Evolutionary conservation across 2,329 filamentous ascomycete species (phyloP).

Genomic region (Talaromyces verruculosus): DNA sequence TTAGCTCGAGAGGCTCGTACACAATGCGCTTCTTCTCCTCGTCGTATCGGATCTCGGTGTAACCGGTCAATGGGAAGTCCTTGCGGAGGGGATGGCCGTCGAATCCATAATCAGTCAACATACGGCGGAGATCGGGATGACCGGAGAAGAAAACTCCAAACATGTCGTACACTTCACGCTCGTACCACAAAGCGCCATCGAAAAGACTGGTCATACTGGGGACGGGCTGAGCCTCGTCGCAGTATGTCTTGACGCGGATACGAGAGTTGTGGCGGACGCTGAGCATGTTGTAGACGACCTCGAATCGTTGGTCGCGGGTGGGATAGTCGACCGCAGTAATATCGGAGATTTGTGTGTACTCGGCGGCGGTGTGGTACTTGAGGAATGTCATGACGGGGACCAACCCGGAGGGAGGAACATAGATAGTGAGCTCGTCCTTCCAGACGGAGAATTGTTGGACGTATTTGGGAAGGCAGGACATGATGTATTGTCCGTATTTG

Average conservation of each 20-base stretch:
- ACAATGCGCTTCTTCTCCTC: conserved; percentile 99
- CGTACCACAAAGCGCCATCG: conserved; percentile 98
- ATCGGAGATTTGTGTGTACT: conserved; percentile 90
- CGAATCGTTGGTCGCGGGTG: conserved; percentile 91
- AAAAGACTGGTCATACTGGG: conserved; percentile 83
- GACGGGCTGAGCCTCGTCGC: conserved; percentile 90
- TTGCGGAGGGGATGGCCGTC: conserved; percentile 96
- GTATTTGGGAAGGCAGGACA: conserved; percentile 96
- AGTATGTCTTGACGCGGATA: conserved; percentile 97
- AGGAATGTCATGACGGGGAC: conserved; percentile 92
- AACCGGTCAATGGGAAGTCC: conserved; percentile 96
- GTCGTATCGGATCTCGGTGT: conserved; percentile 96
- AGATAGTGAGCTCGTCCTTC: conserved; percentile 97
- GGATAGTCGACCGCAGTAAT: conserved; percentile 96
- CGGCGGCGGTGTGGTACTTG: conserved; percentile 95
- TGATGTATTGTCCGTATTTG: conserved; percentile 92
- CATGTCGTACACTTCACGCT: conserved; percentile 95
- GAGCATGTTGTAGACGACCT: conserved; percentile 96
- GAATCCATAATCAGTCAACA: conserved; percentile 99
- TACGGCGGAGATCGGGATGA: conserved; percentile 91
- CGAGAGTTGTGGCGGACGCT: conserved; percentile 95
- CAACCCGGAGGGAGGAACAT: conserved; percentile 83
- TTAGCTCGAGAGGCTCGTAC: conserved; percentile 94
- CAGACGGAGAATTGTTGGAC: conserved; percentile 99
- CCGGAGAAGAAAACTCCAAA: conserved; percentile 96